These are phyloP conservation scores for Myxozyma mucilagina DNA, from an alignment of 805 yeast genomes.

Conservation along the genomic window DNA sequence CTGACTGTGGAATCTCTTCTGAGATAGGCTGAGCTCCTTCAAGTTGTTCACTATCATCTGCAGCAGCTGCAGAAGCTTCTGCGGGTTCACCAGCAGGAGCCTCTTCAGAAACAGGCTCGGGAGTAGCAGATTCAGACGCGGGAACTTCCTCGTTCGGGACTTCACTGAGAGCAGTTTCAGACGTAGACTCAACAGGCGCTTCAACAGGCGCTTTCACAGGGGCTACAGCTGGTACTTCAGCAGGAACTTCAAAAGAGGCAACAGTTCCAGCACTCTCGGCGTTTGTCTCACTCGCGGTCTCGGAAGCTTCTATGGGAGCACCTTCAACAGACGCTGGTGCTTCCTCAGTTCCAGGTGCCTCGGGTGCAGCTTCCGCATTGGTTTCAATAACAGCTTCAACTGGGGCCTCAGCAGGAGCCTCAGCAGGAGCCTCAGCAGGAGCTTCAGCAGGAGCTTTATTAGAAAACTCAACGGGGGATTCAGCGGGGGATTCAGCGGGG, in stretches of 20 bases:
- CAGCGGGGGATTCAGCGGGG: neutral
- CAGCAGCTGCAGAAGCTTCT: neutral
- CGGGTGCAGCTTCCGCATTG: neutral
- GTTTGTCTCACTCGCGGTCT: neutral
- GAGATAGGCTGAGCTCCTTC: neutral
- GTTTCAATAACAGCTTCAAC: too few relatives aligned
- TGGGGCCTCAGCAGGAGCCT: neutral
- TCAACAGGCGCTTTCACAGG: neutral
- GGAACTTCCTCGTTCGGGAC: neutral
- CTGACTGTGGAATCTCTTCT: neutral
- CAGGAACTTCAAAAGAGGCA: neutral
- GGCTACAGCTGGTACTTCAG: slow-evolving; percentile 1
- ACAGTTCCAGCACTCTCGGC: neutral
- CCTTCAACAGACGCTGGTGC: neutral
- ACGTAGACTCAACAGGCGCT: neutral
- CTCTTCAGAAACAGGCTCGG: neutral
- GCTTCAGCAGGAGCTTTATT: neutral
- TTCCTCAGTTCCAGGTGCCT: neutral
- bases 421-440: neutral
- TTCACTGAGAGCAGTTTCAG: neutral
- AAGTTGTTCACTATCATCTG: neutral
- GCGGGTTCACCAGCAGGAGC: neutral
- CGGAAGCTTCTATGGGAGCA: neutral
- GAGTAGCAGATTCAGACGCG: neutral
- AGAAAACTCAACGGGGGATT: neutral